Base-by-base conservation (phyloP, 805 yeast genomes). In the Cyberlindnera xylosilytica region DNA sequence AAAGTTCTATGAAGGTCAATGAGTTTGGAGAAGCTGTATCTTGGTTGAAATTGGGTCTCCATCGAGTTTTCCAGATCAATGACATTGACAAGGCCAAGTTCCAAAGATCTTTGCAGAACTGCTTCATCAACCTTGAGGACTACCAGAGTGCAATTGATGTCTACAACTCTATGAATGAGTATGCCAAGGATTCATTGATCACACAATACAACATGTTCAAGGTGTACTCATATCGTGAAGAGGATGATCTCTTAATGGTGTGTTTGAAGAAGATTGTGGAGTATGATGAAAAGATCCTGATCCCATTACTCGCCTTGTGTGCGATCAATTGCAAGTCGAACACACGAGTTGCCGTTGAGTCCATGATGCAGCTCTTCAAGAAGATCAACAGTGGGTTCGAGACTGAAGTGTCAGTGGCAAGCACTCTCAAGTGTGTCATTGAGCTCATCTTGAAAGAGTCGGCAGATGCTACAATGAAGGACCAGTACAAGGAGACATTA, bases 51-150 rank as follows among this genome's bases (percentile, higher is more conserved):
- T 35, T 61, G 2, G 53, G 62, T 6, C 45, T 63, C 10, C 56
- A 48, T 16, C 44, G 56, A n/a, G 26, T 61, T 5, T 35, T 63
- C 5, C 49, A 53, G 16, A 47, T 57, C 20, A 52, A 54, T 13
- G 60, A 58, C 13, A 49, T 47, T 6, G 70, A 67, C 29, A 53
- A 44, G 24, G 69, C 62, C 2, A 68, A 68, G 45, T 47, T 70
- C 4, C 62, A 66, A 41, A 56, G 74, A 35, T 67, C 68, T 2
- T 50, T 68, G 19, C 58, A 61, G 31, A 51, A 56, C 17, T 55
- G 62, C 13, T 57, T 57, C 29, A 48, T 66, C 6, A 50, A 57
- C 8, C 28, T 53, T 1, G 53, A 50, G 4, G 36, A 62, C 2
- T 46, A 30, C 39, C 50, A 50, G 1, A 41, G 51, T 5, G 63